These are phyloP conservation scores for Baudoinia panamericana DNA, from an alignment of 495 filamentous ascomycete genomes.

Conservation along the genomic window DNA sequence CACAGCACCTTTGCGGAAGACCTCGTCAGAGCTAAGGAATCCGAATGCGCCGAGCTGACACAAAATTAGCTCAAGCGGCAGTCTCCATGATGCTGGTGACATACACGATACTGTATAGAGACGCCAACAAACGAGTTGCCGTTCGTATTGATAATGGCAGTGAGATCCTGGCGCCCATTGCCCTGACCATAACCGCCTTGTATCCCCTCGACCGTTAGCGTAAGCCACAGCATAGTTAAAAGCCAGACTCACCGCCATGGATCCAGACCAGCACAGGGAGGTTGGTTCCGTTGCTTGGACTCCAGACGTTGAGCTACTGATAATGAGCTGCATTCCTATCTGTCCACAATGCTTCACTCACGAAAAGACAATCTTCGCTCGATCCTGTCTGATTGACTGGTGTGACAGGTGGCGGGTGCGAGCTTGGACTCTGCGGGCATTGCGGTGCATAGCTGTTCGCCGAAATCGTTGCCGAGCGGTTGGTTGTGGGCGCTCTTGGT, in stretches of 20 bases:
- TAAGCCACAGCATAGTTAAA: slow-evolving; percentile 1
- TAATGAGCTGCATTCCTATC: background rate
- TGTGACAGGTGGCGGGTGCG: background rate
- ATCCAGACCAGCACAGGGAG: slow-evolving; percentile 25
- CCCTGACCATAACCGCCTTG: slow-evolving; percentile 25
- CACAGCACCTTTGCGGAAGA: slow-evolving; percentile 38
- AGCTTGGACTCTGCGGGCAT: slow-evolving; percentile 17
- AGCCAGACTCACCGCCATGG: slow-evolving; percentile 22
- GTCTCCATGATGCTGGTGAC: no score
- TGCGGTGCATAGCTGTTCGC: slow-evolving; percentile 10
- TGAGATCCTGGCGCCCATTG: slow-evolving; percentile 19
- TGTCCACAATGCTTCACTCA: slow-evolving; percentile 3
- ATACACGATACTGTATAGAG: slow-evolving; percentile 24
- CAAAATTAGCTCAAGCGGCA: slow-evolving; percentile 33
- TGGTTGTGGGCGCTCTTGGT: slow-evolving; percentile 20
- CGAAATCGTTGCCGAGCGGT: slow-evolving; percentile 10
- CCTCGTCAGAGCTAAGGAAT: slow-evolving; percentile 37
- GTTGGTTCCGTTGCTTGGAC: slow-evolving; percentile 8
- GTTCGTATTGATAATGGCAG: slow-evolving; percentile 23
- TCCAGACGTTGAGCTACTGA: slow-evolving; percentile 4
- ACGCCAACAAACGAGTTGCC: slow-evolving; percentile 26
- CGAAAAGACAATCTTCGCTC: slow-evolving; percentile 27
- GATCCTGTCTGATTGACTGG: slow-evolving; percentile 1
- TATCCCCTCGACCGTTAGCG: no score
- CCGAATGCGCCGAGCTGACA: slow-evolving; percentile 43